Evolutionary conservation across 78 protist genomes (phyloP).

Genomic region (Dictyostelium firmibasis): DNA sequence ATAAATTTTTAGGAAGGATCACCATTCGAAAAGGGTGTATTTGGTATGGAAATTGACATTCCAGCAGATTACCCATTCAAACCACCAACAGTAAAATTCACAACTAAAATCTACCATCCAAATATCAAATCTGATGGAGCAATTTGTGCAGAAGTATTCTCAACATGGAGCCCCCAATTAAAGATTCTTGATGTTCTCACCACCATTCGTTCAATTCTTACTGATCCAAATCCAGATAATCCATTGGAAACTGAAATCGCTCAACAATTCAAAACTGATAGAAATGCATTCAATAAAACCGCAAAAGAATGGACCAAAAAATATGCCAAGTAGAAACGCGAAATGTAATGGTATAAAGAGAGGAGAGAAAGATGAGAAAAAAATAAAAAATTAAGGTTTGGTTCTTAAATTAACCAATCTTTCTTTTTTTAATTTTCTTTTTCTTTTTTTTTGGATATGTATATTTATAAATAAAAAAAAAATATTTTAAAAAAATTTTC

Average conservation of each 20-base stretch:
- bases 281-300: slow-evolving; percentile 76
- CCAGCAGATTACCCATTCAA: slow-evolving; percentile 89
- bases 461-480: too few relatives aligned
- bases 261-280: slow-evolving; percentile 76
- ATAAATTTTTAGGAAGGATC: slow-evolving; percentile 76
- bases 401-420: background rate
- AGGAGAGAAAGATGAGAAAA: background rate
- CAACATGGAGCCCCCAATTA: slow-evolving; percentile 83
- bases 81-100: slow-evolving; percentile 87
- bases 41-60: slow-evolving; percentile 75
- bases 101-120: slow-evolving; percentile 89
- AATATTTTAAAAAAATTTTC: too few relatives aligned
- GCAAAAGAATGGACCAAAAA: slow-evolving; percentile 87
- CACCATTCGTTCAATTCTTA: slow-evolving; percentile 60
- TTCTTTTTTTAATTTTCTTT: too few relatives aligned
- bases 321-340: slow-evolving; percentile 45
- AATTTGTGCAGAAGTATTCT: slow-evolving; percentile 85
- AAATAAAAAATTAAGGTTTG: background rate
- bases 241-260: slow-evolving; percentile 85
- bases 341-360: background rate
- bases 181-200: slow-evolving; percentile 73
- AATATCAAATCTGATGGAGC: slow-evolving; percentile 83
- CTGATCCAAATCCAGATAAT: slow-evolving; percentile 84
- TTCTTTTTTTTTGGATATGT: too few relatives aligned
- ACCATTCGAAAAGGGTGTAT: slow-evolving; percentile 89